phyloP scores from a whole-genome alignment of 163 green algal genomes.

The Picocystis sp. region DNA sequence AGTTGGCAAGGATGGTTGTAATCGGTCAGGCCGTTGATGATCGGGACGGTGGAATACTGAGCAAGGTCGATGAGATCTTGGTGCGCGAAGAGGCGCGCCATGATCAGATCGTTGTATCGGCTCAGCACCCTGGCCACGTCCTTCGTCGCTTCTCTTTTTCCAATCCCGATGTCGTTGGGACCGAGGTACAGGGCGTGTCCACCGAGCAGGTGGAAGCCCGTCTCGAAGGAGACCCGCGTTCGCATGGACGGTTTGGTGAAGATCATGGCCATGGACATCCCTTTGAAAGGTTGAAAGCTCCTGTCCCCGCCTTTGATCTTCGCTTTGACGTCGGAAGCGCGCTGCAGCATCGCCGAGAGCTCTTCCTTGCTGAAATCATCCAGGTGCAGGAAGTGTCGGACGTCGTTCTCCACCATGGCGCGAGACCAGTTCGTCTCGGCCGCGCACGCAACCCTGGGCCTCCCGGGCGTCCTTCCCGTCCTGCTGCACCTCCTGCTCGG shows the following conservation, averaged over 20 bases:
- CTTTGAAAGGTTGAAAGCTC: slow-evolving; percentile 77
- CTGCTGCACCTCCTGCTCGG: too few species aligned
- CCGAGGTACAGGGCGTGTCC: slow-evolving; percentile 90
- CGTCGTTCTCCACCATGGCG: not conserved
- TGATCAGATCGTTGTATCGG: slow-evolving; percentile 90
- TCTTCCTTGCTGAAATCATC: slow-evolving; percentile 81
- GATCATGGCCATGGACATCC: slow-evolving; percentile 93
- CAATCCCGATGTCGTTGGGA: slow-evolving; percentile 66
- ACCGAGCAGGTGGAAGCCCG: slow-evolving; percentile 84
- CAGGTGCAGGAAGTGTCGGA: slow-evolving; percentile 61
- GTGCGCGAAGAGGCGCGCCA: slow-evolving; percentile 92
- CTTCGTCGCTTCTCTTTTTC: slow-evolving; percentile 88
- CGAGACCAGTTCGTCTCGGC: not conserved
- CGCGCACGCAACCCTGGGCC: not conserved
- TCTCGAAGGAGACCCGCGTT: slow-evolving; percentile 95
- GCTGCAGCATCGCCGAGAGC: slow-evolving; percentile 57
- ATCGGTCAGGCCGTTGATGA: slow-evolving; percentile 97
- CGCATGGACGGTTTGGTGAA: slow-evolving; percentile 97
- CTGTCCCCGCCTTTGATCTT: slow-evolving; percentile 41
- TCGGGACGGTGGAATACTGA: slow-evolving; percentile 53
- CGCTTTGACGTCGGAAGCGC: slow-evolving; percentile 48
- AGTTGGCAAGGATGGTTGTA: slow-evolving; percentile 99
- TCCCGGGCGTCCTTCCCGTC: too few species aligned
- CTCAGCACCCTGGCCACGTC: slow-evolving; percentile 85
- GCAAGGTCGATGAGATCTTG: slow-evolving; percentile 83